Conservation (phyloP, 495 filamentous ascomycete species). For the Penicillium ochrochloron region DNA sequence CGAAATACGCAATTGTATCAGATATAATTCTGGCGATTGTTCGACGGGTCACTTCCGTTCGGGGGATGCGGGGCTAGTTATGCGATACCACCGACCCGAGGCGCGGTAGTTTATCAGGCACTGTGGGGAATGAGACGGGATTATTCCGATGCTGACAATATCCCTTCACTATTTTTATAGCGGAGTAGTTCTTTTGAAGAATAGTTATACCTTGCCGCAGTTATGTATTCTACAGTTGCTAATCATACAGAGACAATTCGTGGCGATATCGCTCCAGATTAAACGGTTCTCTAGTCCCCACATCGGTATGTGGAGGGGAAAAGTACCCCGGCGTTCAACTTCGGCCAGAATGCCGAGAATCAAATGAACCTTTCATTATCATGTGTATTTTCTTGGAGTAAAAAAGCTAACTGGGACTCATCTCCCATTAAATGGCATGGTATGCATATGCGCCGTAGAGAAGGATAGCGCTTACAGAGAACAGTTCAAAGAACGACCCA, state of each 20-base stretch:
- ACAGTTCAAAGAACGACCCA: conserved; percentile 47
- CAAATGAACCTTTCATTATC: not conserved
- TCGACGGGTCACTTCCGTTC: not conserved
- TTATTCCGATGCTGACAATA: conserved; percentile 15
- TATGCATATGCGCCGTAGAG: not conserved
- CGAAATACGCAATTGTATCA: not conserved
- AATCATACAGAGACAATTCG: not conserved
- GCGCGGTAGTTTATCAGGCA: not conserved
- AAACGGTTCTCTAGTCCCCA: not conserved
- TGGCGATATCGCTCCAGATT: not conserved
- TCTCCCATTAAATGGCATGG: not conserved
- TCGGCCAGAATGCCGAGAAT: conserved; percentile 2
- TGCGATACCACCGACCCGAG: not conserved
- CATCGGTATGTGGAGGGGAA: conserved; percentile 17
- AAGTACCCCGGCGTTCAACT: not conserved
- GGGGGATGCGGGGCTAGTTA: conserved; percentile 17
- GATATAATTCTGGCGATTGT: not conserved
- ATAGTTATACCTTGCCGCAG: not conserved
- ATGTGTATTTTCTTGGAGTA: not conserved
- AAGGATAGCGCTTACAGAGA: not conserved
- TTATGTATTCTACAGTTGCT: not conserved
- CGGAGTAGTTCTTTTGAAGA: not conserved
- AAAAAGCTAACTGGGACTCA: not conserved
- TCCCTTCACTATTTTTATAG: not conserved
- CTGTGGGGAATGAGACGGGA: conserved; percentile 7